Conservation (phyloP, 148 eudicot species). For the Oxyria digyna region DNA sequence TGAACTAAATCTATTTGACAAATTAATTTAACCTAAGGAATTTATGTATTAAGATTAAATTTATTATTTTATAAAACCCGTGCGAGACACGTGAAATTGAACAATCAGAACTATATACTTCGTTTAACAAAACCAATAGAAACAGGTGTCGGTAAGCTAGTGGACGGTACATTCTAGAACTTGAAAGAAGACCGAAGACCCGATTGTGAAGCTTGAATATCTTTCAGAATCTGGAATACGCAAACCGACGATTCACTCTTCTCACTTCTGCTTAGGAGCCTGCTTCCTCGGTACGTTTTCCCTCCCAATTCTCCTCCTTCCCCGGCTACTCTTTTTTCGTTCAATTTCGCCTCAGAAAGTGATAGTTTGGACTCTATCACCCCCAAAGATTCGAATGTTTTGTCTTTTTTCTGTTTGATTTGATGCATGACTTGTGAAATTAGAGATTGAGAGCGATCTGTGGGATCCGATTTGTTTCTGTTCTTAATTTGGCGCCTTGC, state of each 20-base stretch:
- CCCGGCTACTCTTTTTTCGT: background rate
- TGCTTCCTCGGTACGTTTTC: conserved; percentile 5
- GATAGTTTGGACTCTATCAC: background rate
- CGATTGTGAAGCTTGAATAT: background rate
- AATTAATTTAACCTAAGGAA: too few relatives aligned
- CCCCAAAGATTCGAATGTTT: background rate
- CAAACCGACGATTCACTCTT: background rate
- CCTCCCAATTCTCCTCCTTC: background rate
- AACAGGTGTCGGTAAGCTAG: background rate
- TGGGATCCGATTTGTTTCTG: background rate
- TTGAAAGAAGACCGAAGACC: background rate
- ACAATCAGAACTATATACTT: too few relatives aligned
- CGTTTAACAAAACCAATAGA: background rate
- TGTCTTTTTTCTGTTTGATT: background rate
- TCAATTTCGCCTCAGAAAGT: background rate
- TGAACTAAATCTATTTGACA: too few relatives aligned
- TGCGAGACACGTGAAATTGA: too few relatives aligned
- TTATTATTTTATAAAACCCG: too few relatives aligned
- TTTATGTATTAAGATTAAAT: too few relatives aligned
- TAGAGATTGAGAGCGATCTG: conserved; percentile 1
- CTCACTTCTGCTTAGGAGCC: background rate
- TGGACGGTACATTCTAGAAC: conserved; percentile 5
- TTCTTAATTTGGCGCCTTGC: background rate
- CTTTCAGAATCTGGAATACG: background rate
- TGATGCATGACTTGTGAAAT: background rate